phyloP scores from a whole-genome alignment of 352 stramenopile species.

The Phytophthora pluvialis region DNA sequence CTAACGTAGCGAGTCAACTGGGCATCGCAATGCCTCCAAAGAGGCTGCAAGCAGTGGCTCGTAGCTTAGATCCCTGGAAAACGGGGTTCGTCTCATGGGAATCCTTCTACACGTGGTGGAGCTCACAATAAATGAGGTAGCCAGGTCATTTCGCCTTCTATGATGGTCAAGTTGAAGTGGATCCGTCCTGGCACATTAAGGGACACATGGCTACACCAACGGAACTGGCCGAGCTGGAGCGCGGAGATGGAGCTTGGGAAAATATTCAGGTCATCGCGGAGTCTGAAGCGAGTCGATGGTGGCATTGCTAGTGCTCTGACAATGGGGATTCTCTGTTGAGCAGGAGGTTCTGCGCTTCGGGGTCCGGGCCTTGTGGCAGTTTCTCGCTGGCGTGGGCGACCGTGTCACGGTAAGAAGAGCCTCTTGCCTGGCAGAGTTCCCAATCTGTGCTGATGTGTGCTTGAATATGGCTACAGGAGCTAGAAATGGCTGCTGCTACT shows the following conservation, averaged over 20 bases:
- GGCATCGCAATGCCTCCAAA: conserved; percentile 49
- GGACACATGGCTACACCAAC: conserved; percentile 39
- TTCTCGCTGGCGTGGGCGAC: conserved; percentile 24
- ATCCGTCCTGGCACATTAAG: conserved; percentile 11
- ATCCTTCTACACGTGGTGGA: conserved; percentile 74
- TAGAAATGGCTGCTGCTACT: conserved; percentile 24
- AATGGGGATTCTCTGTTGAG: background rate
- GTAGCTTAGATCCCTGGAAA: conserved; percentile 57
- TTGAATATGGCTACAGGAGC: conserved; percentile 16
- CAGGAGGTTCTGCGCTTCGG: conserved; percentile 62
- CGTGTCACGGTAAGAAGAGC: conserved; percentile 25
- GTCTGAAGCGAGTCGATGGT: background rate
- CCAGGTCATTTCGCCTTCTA: too few species aligned
- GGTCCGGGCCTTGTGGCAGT: conserved; percentile 45
- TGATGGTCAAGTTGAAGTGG: conserved; percentile 11
- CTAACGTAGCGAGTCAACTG: conserved; percentile 43
- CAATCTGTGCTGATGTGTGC: background rate
- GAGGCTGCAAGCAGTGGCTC: conserved; percentile 51
- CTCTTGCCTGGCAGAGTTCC: background rate
- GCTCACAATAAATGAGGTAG: conserved; percentile 24
- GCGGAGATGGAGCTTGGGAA: conserved; percentile 63
- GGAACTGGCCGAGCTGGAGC: conserved; percentile 46
- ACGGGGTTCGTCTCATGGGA: conserved; percentile 66
- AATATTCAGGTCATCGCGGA: conserved; percentile 60
- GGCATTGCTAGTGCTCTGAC: conserved; percentile 1